A percentile compares a stretch with the other conserved stretches of the same genome.
Conservation (phyloP, 805 yeast species). For the Komagataella pseudopastoris region DNA sequence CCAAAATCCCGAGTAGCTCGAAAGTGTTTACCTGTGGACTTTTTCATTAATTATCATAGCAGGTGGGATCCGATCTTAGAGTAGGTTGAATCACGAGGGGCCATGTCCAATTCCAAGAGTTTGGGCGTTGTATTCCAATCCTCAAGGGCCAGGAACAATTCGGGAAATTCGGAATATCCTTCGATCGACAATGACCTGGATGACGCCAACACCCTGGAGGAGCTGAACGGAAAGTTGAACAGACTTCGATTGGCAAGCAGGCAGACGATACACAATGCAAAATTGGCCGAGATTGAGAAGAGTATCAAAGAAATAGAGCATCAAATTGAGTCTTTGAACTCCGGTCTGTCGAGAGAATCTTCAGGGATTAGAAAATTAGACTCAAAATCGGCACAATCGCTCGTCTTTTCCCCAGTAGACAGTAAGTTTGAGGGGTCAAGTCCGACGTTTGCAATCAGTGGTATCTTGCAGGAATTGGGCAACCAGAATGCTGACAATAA, state of each 20-base stretch:
- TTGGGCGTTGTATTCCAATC: background rate
- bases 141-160: background rate
- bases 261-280: background rate
- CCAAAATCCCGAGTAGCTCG: background rate
- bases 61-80: background rate
- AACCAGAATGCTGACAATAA: constrained; percentile 35
- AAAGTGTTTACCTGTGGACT: background rate
- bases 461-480: constrained; percentile 43
- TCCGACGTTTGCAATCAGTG: constrained; percentile 54
- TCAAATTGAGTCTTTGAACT: background rate
- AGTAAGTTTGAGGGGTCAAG: constrained; percentile 9
- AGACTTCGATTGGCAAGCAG: background rate
- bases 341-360: background rate
- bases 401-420: background rate
- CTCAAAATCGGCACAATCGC: background rate
- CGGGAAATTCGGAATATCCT: background rate
- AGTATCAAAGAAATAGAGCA: background rate
- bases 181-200: background rate
- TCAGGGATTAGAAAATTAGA: background rate
- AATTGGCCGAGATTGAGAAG: background rate
- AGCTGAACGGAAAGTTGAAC: background rate
- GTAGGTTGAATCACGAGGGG: background rate
- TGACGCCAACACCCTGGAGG: background rate
- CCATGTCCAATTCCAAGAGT: constrained; percentile 2
- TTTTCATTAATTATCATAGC: background rate